Evolutionary conservation across 2,329 filamentous ascomycete genomes (phyloP).

Genomic region (Exophiala lecanii-corni): DNA sequence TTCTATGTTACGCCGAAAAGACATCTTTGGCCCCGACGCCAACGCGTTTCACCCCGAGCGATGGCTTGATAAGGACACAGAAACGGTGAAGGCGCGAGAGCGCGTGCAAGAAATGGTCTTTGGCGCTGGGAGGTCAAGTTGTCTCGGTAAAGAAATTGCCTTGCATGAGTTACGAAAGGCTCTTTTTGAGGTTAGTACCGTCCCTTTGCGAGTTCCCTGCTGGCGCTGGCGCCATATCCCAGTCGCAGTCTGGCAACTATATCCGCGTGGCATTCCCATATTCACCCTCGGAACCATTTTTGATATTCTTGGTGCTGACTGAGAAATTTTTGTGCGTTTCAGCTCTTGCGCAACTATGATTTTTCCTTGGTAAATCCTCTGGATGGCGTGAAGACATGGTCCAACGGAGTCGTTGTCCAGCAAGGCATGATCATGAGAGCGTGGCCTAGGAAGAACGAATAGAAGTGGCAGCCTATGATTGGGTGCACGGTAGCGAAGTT

Average conservation of each 20-base stretch:
- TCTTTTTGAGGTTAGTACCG: constrained; percentile 8
- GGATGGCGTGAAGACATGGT: constrained; percentile 2
- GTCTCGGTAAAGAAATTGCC: constrained; percentile 14
- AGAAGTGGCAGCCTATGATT: no score
- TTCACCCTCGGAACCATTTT: no score
- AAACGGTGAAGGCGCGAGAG: not conserved
- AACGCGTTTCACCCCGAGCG: constrained; percentile 29
- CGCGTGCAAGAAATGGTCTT: constrained; percentile 11
- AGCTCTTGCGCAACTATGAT: constrained; percentile 11
- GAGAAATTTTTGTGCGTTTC: no score
- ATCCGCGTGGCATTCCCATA: not conserved
- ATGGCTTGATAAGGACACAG: constrained; percentile 21
- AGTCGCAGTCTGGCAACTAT: not conserved
- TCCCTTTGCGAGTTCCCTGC: not conserved
- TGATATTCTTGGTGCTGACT: no score
- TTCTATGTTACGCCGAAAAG: constrained; percentile 65
- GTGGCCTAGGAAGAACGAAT: constrained; percentile 5
- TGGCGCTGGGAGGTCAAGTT: constrained; percentile 7
- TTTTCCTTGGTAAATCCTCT: constrained; percentile 10
- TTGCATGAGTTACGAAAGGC: constrained; percentile 13
- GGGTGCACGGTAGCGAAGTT: no score
- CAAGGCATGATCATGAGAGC: constrained; percentile 5
- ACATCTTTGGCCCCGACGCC: constrained; percentile 45
- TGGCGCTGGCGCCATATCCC: not conserved
- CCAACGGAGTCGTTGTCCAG: constrained; percentile 6